These are phyloP conservation scores for Aspergillus olivimuriae DNA, from an alignment of 495 filamentous ascomycete genomes.

Conservation along the genomic window DNA sequence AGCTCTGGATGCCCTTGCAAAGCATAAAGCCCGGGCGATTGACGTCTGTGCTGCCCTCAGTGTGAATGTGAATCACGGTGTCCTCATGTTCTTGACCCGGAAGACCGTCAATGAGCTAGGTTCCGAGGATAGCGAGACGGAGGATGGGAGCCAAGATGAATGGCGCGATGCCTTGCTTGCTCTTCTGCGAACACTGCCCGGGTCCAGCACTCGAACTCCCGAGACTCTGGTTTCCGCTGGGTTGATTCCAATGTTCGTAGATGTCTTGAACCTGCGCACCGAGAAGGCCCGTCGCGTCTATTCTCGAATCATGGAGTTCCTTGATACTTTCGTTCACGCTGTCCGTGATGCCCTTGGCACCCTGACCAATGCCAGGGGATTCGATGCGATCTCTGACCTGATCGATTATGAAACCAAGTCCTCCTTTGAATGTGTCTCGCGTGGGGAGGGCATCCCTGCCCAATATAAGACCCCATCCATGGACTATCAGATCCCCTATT, in stretches of 20 bases:
- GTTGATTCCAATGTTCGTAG: slow-evolving; percentile 79
- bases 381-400: slow-evolving; percentile 80
- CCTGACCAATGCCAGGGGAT: slow-evolving; percentile 69
- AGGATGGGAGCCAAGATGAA: slow-evolving; percentile 61
- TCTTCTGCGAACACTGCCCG: slow-evolving; percentile 67
- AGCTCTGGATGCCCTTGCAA: slow-evolving; percentile 73
- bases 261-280: slow-evolving; percentile 80
- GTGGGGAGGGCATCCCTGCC: slow-evolving; percentile 67
- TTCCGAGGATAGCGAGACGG: slow-evolving; percentile 48
- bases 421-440: slow-evolving; percentile 55
- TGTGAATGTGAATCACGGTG: slow-evolving; percentile 91
- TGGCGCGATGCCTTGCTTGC: slow-evolving; percentile 87
- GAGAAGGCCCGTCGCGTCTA: slow-evolving; percentile 74
- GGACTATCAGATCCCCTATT: slow-evolving; percentile 89
- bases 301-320: slow-evolving; percentile 71
- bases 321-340: slow-evolving; percentile 79
- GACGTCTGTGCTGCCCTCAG: slow-evolving; percentile 84
- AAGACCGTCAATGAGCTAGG: slow-evolving; percentile 80
- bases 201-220: slow-evolving; percentile 60
- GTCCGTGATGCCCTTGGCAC: slow-evolving; percentile 74
- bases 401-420: slow-evolving; percentile 72
- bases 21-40: slow-evolving; percentile 64
- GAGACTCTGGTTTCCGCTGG: slow-evolving; percentile 78
- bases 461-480: slow-evolving; percentile 72
- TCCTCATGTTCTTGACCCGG: slow-evolving; percentile 88